Evolutionary conservation across 1,284 basidiomycete species (phyloP), one percentile per base, ranked within the genome.

Genomic region (Phlebopus sp.): DNA sequence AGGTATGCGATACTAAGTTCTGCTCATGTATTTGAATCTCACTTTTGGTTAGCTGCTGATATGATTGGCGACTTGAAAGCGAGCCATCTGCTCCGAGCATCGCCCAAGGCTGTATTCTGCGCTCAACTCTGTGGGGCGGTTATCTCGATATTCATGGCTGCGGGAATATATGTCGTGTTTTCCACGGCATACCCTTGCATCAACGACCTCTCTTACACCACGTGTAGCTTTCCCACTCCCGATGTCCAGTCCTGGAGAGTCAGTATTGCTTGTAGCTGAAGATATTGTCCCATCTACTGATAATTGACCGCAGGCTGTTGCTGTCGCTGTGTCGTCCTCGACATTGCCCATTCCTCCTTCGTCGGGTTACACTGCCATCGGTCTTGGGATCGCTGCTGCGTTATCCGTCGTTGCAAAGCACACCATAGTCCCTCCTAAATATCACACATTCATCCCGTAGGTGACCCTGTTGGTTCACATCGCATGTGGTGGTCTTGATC

Each of bases 61-160:
- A 86, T 87, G 84, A 81, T 82, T 51, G 79, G 83, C 50, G 86
- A 88, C 58, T 67, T 87, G 56, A 86, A 86, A 70, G 84, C 86
- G 7, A 82, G 81, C 49, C 84, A 85, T 64, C 74, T 87, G 47
- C 73, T 86, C 11, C 72, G 83, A 38, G 81, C 84, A 23, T 82
- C 80, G 56, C 85, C 85, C 17, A 72, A 69, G 51, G 79, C 78
- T 60, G 82, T 86, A 69, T 86, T 86, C 64, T 71, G 79, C 56
- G 81, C 81, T 35, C 81, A 84, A 67, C 65, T 82, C 5, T 68
- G 67, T 47, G 81, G 81, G 38, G 69, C 80, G 21, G 65, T 80
- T 47, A 78, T 82, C 43, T 74, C 81, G 10, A 69, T 81, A 39
- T 82, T 82, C 70, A 66, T 83, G 58, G 75, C 70, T 49, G 69